A percentile compares a stretch with the other conserved stretches of the same genome.
Evolutionary conservation across 2,329 filamentous ascomycete genomes (phyloP).

Genomic region (Neurospora crassa): DNA sequence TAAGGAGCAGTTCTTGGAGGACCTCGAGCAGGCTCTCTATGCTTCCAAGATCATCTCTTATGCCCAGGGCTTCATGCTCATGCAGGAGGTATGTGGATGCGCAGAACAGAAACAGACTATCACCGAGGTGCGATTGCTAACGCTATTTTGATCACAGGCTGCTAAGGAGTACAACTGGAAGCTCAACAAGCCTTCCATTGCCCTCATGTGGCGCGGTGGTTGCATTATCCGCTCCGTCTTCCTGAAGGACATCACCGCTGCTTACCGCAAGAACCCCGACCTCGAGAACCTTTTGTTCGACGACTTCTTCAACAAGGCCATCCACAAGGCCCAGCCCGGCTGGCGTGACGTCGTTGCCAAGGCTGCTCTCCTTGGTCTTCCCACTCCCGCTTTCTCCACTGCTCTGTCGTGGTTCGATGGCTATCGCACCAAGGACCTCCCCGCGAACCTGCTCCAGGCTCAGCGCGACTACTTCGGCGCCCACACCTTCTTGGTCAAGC

Average conservation of each 20-base stretch:
- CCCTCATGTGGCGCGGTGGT: conserved; percentile 99
- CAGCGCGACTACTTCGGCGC: conserved; percentile 99
- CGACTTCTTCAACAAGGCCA: conserved; percentile 99
- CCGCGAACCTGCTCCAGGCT: conserved; percentile 95
- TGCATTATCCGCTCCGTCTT: conserved; percentile 99
- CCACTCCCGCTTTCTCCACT: conserved; percentile 91
- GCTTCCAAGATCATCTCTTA: conserved; percentile 99
- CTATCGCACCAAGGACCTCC: conserved; percentile 93
- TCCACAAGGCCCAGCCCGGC: conserved; percentile 87
- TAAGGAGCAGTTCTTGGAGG: conserved; percentile 87
- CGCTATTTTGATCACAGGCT: conserved; percentile 44
- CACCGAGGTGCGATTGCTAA: conserved; percentile 15
- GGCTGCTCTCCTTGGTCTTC: conserved; percentile 88
- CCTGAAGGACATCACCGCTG: conserved; percentile 97
- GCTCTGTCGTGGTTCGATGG: conserved; percentile 98
- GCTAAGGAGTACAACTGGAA: conserved; percentile 96
- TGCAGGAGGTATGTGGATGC: conserved; percentile 69
- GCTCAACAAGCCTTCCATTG: conserved; percentile 99
- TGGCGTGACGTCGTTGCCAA: conserved; percentile 90
- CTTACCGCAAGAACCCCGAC: conserved; percentile 88
- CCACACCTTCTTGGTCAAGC: conserved; percentile 84
- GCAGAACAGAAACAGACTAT: not conserved
- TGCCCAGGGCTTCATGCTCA: conserved; percentile 99
- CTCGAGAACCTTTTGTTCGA: conserved; percentile 98
- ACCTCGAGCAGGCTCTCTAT: conserved; percentile 97